A percentile compares a stretch with the other conserved stretches of the same genome.
These are phyloP conservation scores for Curvularia verruculosa DNA, from an alignment of 2,329 filamentous ascomycete genomes.

Conservation along the genomic window DNA sequence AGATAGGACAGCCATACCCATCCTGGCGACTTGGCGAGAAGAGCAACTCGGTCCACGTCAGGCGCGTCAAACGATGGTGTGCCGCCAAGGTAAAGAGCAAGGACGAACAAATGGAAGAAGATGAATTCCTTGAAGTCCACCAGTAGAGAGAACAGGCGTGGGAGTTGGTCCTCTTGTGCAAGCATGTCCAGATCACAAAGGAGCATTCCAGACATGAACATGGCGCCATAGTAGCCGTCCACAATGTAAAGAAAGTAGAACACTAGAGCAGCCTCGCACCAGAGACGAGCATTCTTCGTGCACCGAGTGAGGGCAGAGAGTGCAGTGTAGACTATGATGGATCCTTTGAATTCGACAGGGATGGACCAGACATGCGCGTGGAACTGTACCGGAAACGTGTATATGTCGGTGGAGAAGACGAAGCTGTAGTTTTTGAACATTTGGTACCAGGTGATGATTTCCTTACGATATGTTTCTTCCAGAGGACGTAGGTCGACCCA, in stretches of 20 bases:
- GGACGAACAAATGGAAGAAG: slow-evolving; percentile 52
- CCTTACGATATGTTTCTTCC: slow-evolving; percentile 55
- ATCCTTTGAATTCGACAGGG: slow-evolving; percentile 58
- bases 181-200: slow-evolving; percentile 47
- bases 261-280: slow-evolving; percentile 60
- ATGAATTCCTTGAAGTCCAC: slow-evolving; percentile 58
- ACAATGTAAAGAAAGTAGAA: slow-evolving; percentile 71
- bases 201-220: slow-evolving; percentile 47
- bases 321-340: slow-evolving; percentile 66
- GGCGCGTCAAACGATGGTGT: slow-evolving; percentile 59
- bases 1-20: slow-evolving; percentile 67
- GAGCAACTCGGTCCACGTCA: slow-evolving; percentile 49
- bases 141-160: slow-evolving; percentile 57
- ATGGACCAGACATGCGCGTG: slow-evolving; percentile 48
- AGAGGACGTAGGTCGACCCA: slow-evolving; percentile 53
- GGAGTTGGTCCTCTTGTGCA: slow-evolving; percentile 34
- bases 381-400: slow-evolving; percentile 59
- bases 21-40: slow-evolving; percentile 62
- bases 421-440: slow-evolving; percentile 70
- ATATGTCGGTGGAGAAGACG: slow-evolving; percentile 64
- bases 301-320: slow-evolving; percentile 64
- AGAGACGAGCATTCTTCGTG: slow-evolving; percentile 61
- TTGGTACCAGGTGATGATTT: slow-evolving; percentile 37
- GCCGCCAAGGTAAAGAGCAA: slow-evolving; percentile 64
- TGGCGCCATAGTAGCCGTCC: slow-evolving; percentile 65